Evolutionary conservation across 768 basidiomycete species (phyloP).

Genomic region (Dictyophora rubrovolvata): DNA sequence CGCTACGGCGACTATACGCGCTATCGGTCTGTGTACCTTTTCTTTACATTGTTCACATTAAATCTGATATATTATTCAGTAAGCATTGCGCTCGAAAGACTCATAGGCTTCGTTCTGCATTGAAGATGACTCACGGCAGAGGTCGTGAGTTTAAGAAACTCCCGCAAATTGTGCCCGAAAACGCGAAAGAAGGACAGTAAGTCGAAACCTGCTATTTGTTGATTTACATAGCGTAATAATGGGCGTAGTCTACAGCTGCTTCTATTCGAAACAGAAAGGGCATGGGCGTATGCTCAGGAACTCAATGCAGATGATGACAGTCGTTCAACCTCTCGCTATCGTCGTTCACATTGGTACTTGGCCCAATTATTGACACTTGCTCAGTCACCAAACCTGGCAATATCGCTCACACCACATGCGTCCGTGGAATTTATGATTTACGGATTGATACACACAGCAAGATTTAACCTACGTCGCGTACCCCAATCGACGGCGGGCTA

Average conservation of each 20-base stretch:
- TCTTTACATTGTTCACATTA: not conserved
- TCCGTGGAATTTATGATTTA: constrained; percentile 67
- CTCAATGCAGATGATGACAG: constrained; percentile 49
- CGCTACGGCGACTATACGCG: constrained; percentile 82
- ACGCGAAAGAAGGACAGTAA: constrained; percentile 78
- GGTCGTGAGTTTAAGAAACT: constrained; percentile 85
- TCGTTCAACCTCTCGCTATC: constrained; percentile 69
- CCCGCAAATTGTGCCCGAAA: constrained; percentile 55
- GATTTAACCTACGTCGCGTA: constrained; percentile 47
- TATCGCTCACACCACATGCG: constrained; percentile 43
- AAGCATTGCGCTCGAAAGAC: constrained; percentile 90
- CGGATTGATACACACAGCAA: constrained; percentile 72
- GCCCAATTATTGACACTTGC: constrained; percentile 1
- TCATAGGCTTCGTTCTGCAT: constrained; percentile 72
- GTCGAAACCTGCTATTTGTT: constrained; percentile 19
- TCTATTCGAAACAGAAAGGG: constrained; percentile 84
- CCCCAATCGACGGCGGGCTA: not conserved
- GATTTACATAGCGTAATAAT: not conserved
- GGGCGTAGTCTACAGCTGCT: constrained; percentile 64
- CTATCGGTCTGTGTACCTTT: constrained; percentile 49
- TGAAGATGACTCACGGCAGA: constrained; percentile 82
- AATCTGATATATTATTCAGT: constrained; percentile 28
- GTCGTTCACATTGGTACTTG: constrained; percentile 56
- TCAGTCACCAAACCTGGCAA: constrained; percentile 9
- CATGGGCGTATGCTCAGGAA: constrained; percentile 85